Evolutionary conservation across 306 rosid genomes (phyloP), one percentile per base, ranked within the genome.

Genomic region (Casuarina cunninghamiana): DNA sequence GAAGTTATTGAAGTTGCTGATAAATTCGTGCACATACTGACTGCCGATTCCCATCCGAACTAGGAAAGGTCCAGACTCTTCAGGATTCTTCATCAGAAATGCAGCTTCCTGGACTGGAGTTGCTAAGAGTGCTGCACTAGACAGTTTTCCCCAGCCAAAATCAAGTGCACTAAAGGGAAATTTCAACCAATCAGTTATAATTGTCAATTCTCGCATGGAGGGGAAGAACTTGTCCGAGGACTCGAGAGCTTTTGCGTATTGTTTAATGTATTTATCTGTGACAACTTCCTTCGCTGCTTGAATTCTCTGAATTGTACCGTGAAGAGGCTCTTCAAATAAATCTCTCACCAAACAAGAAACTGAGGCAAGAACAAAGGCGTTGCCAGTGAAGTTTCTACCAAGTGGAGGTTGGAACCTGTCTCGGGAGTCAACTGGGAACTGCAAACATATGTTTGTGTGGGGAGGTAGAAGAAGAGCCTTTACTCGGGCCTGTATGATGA

Each of bases 161-260:
- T 80, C 83, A 26, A 80, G 17, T 7, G 72, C 72, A 2, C 41
- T 38, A 21, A 80, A 75, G 2, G 79, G 76, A 32, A 80, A 75
- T 17, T 75, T 75, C 45, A 80, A 53, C 83, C 79, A 75, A 53
- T 80, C 83, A 2, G 79, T 55, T 6, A 80, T 13, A 3, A 80
- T 80, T 26, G 83, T 80, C 46, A 80, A 61, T 16, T 80, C 79
- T 58, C 83, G 42, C 83, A 80, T 80, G 57, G 83, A 80, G 6
- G 83, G 83, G 16, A 80, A 80, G 71, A 80, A 80, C 76, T 75
- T 80, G 63, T 80, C 71, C 5, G 80, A 19, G 11, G 83, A 57
- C 45, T 75, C 79, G 21, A 80, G 79, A 32, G 83, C 83, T 50
- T 58, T 80, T 32, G 69, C 19, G 67, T 75, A 80, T 5, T 69